Evolutionary conservation across 768 basidiomycete species (phyloP).

Genomic region (Russula ochroleuca): DNA sequence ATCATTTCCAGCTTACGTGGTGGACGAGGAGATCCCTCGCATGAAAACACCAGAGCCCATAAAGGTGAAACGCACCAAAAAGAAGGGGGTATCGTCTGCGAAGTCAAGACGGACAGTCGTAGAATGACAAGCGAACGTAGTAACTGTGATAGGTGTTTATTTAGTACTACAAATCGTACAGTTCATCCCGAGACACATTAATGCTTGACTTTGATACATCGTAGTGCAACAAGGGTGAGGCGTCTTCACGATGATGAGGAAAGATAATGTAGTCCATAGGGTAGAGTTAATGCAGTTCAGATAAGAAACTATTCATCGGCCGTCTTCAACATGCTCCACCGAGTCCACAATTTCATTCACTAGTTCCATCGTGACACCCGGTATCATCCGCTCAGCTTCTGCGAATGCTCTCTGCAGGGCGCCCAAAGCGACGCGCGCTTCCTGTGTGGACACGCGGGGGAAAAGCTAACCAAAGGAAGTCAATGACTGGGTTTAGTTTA

Average conservation of each 20-base stretch:
- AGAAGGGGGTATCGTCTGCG: constrained; percentile 48
- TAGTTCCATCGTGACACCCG: constrained; percentile 88
- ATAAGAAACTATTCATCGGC: constrained; percentile 39
- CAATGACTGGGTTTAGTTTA: constrained; percentile 1
- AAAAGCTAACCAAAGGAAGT: constrained; percentile 58
- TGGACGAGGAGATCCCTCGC: constrained; percentile 45
- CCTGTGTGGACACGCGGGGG: constrained; percentile 88
- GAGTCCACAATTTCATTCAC: constrained; percentile 94
- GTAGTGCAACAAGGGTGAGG: constrained; percentile 7
- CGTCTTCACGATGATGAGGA: constrained; percentile 7
- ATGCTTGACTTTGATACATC: constrained; percentile 21
- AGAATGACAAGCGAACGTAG: constrained; percentile 28
- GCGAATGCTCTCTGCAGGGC: constrained; percentile 88
- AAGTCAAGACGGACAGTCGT: constrained; percentile 63
- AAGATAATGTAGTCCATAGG: constrained; percentile 23
- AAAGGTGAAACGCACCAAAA: constrained; percentile 70
- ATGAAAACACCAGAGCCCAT: constrained; percentile 65
- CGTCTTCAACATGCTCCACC: constrained; percentile 84
- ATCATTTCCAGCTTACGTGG: constrained; percentile 54
- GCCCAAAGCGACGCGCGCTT: constrained; percentile 81
- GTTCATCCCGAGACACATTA: constrained; percentile 20
- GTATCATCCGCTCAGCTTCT: constrained; percentile 92
- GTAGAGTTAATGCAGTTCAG: neutral
- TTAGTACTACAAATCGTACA: constrained; percentile 18
- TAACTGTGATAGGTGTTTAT: constrained; percentile 5